phyloP scores from a whole-genome alignment of 2,329 filamentous ascomycete genomes.

The Neofusicoccum laricinum region DNA sequence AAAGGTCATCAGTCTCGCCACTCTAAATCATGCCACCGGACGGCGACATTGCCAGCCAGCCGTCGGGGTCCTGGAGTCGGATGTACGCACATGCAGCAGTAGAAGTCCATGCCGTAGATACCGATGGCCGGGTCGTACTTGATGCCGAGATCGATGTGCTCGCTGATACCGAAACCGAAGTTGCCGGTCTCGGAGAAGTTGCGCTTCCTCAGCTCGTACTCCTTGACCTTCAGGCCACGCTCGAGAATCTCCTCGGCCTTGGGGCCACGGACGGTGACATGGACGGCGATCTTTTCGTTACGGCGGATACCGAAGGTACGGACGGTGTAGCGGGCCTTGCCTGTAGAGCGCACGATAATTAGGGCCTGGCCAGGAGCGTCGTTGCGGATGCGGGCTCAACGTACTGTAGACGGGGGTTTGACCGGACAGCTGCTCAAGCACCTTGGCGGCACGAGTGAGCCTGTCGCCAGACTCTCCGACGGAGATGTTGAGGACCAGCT shows the following conservation, averaged over 20 bases:
- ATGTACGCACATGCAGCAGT: constrained; percentile 89
- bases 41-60: neutral
- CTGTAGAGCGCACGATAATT: constrained; percentile 44
- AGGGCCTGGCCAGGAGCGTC: neutral
- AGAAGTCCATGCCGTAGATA: constrained; percentile 99
- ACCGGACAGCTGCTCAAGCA: constrained; percentile 98
- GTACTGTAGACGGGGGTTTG: constrained; percentile 99
- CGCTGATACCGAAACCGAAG: constrained; percentile 99
- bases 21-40: neutral
- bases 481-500: constrained; percentile 99
- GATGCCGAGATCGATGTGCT: constrained; percentile 99
- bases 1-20: constrained; percentile 27
- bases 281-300: constrained; percentile 99
- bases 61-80: constrained; percentile 30
- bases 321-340: constrained; percentile 99
- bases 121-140: constrained; percentile 98
- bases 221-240: constrained; percentile 99
- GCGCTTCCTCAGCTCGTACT: constrained; percentile 98
- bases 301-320: constrained; percentile 99
- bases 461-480: constrained; percentile 99
- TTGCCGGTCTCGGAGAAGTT: constrained; percentile 99
- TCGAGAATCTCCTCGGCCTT: constrained; percentile 99
- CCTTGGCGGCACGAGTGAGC: constrained; percentile 99
- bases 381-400: constrained; percentile 26
- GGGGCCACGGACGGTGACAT: constrained; percentile 98